Percentiles rank a stretch among this genome's conserved stretches.
phyloP scores from a whole-genome alignment of 2,329 filamentous ascomycete genomes.

The Drechslerella stenobrocha region DNA sequence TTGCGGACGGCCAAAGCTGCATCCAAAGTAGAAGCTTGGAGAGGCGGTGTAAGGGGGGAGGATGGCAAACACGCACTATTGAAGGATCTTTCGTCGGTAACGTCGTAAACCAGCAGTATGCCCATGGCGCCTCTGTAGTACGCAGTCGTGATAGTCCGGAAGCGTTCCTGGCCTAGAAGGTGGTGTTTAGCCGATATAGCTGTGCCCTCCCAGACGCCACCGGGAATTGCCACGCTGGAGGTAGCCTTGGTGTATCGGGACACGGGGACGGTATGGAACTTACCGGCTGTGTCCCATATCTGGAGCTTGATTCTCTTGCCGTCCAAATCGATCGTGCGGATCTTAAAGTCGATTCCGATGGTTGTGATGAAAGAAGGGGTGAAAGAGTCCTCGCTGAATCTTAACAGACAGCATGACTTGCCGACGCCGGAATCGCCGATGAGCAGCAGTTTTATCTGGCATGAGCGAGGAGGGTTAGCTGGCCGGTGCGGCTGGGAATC shows the following conservation, averaged over 20 bases:
- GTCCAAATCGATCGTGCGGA: constrained; percentile 97
- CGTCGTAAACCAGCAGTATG: constrained; percentile 95
- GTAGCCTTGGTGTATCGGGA: not conserved
- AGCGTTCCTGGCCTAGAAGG: constrained; percentile 76
- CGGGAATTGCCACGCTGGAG: constrained; percentile 20
- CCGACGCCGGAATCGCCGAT: constrained; percentile 96
- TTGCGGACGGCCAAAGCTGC: constrained; percentile 30
- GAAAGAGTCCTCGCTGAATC: constrained; percentile 97
- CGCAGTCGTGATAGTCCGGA: constrained; percentile 97
- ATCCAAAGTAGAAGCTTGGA: constrained; percentile 13
- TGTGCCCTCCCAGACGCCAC: constrained; percentile 19
- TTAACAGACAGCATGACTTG: constrained; percentile 94
- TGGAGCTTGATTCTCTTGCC: constrained; percentile 98
- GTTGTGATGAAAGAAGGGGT: constrained; percentile 98
- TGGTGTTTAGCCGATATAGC: constrained; percentile 18
- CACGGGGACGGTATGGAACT: constrained; percentile 10
- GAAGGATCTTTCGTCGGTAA: constrained; percentile 93
- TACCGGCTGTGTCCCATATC: constrained; percentile 94
- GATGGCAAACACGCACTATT: constrained; percentile 72
- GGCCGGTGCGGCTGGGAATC: constrained; percentile 9
- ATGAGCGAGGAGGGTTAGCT: constrained; percentile 51
- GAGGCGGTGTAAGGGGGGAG: constrained; percentile 26
- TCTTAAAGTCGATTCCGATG: constrained; percentile 99
- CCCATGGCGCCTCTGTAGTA: constrained; percentile 99
- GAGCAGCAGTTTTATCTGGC: constrained; percentile 89